Conservation (phyloP, 2,329 filamentous ascomycete species). For the Sarocladiaceae sp. region DNA sequence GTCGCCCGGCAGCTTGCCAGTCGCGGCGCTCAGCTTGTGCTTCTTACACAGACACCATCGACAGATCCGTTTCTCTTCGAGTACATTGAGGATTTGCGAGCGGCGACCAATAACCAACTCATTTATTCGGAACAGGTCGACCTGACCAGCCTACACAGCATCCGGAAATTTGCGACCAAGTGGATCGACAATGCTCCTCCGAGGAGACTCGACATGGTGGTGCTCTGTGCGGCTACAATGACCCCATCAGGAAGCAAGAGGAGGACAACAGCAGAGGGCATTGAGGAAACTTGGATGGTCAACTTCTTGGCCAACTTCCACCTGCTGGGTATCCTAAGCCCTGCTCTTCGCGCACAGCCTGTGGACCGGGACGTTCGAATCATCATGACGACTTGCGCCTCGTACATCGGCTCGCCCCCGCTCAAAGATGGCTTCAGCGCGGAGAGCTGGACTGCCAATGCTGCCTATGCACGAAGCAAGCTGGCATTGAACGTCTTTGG, state of each 20-base stretch:
- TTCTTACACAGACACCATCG: conserved; percentile 76
- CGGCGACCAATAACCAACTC: conserved; percentile 70
- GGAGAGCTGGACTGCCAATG: conserved; percentile 47
- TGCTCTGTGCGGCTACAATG: conserved; percentile 77
- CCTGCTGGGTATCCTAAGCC: conserved; percentile 81
- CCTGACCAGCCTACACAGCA: conserved; percentile 78
- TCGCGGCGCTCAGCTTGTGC: conserved; percentile 82
- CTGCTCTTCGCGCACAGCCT: conserved; percentile 83
- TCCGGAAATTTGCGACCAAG: conserved; percentile 88
- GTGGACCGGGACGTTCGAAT: conserved; percentile 89
- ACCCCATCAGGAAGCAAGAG: conserved; percentile 60
- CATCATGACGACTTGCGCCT: conserved; percentile 78
- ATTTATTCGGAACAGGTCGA: conserved; percentile 96
- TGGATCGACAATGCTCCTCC: conserved; percentile 97
- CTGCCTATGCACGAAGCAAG: conserved; percentile 60
- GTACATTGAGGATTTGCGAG: conserved; percentile 82
- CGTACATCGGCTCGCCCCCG: conserved; percentile 74
- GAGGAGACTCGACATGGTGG: conserved; percentile 80
- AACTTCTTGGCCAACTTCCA: conserved; percentile 98
- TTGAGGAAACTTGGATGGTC: conserved; percentile 42
- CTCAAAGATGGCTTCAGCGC: conserved; percentile 46
- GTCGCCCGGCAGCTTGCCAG: conserved; percentile 68
- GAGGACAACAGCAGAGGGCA: conserved; percentile 30
- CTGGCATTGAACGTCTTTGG: conserved; percentile 86
- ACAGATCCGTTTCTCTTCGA: conserved; percentile 86